A percentile compares a stretch with the other conserved stretches of the same genome.
phyloP scores from a whole-genome alignment of 768 basidiomycete genomes.

The Chiua virens region DNA sequence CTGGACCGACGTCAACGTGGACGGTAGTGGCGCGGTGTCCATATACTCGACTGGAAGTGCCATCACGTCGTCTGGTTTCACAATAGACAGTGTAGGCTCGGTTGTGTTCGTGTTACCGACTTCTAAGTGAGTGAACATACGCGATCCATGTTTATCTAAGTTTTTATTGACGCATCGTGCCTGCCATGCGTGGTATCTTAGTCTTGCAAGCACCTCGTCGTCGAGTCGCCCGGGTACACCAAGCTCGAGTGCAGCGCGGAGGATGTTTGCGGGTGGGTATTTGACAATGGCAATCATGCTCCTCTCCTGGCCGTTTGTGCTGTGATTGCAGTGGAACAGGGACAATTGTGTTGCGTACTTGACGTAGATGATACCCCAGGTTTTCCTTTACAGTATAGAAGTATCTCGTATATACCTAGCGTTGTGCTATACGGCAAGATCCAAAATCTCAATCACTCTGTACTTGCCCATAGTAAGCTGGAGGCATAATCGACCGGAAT shows the following conservation, averaged over 20 bases:
- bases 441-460: slow-evolving; percentile 12
- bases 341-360: not conserved
- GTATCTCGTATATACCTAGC: not conserved
- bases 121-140: slow-evolving; percentile 13
- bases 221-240: not conserved
- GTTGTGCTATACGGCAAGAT: slow-evolving; percentile 10
- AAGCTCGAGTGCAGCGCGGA: not conserved
- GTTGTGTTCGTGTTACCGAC: slow-evolving; percentile 13
- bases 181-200: not conserved
- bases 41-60: slow-evolving; percentile 18
- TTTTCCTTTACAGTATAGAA: not conserved
- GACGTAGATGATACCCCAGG: not conserved
- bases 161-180: not conserved
- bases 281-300: not conserved
- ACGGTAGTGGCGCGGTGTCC: not conserved
- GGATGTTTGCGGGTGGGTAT: not conserved
- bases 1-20: slow-evolving; percentile 30
- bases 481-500: slow-evolving; percentile 19
- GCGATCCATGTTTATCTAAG: not conserved
- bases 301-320: not conserved
- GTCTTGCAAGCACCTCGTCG: not conserved
- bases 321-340: not conserved
- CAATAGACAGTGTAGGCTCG: slow-evolving; percentile 18
- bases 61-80: slow-evolving; percentile 14
- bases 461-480: not conserved